Conservation (phyloP, 495 filamentous ascomycete genomes). For the Penicillium egyptiacum region DNA sequence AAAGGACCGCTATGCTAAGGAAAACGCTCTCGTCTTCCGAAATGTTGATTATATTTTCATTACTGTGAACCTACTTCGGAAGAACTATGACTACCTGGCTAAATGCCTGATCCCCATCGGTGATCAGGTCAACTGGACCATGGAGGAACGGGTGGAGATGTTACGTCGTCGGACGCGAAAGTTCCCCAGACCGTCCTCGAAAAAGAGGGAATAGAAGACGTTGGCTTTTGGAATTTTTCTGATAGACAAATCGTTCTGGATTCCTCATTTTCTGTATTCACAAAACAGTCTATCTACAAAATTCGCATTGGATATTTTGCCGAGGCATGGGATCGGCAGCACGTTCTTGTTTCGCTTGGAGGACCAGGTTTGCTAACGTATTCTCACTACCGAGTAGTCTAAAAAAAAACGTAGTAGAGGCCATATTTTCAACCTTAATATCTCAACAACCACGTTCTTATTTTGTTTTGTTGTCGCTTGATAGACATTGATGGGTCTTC, state of each 20-base stretch:
- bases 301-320: not conserved
- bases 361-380: no score
- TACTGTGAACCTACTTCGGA: conserved; percentile 57
- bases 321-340: no score
- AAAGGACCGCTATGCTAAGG: conserved; percentile 57
- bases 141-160: conserved; percentile 61
- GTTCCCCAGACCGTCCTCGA: conserved; percentile 57
- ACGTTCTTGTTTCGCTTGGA: no score
- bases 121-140: conserved; percentile 60
- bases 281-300: not conserved
- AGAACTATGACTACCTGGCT: conserved; percentile 64
- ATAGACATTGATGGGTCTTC: no score
- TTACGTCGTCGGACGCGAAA: conserved; percentile 58
- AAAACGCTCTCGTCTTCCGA: conserved; percentile 66
- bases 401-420: no score
- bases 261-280: not conserved
- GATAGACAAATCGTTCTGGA: not conserved
- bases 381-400: no score
- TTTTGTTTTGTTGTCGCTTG: no score
- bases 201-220: conserved; percentile 36
- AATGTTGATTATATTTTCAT: conserved; percentile 73
- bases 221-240: not conserved
- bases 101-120: conserved; percentile 67
- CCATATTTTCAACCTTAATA: no score
- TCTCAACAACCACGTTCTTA: no score